phyloP scores from a whole-genome alignment of 768 basidiomycete species.

The Kwoniella sp. region DNA sequence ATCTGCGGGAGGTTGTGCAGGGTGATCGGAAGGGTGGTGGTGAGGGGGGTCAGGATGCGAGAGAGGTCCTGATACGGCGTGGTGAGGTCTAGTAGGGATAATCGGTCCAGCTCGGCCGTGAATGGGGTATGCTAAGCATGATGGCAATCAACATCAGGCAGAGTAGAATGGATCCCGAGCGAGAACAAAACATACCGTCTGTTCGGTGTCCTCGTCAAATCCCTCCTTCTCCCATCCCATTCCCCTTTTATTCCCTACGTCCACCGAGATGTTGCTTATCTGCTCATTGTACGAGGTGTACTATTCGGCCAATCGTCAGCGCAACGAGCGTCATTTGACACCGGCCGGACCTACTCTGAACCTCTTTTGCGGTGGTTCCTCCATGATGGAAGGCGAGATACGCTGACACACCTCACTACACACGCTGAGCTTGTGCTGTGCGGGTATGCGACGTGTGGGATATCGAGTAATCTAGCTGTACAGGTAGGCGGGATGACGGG shows the following conservation, averaged over 20 bases:
- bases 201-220: conserved; percentile 32
- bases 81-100: conserved; percentile 47
- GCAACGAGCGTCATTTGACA: not conserved
- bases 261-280: conserved; percentile 43
- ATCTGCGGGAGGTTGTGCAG: conserved; percentile 43
- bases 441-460: too few species aligned
- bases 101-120: conserved; percentile 42
- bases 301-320: conserved; percentile 9
- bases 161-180: not conserved
- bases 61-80: conserved; percentile 44
- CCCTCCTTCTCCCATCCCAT: conserved; percentile 39
- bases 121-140: conserved; percentile 41
- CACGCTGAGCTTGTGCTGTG: too few species aligned
- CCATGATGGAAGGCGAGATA: too few species aligned
- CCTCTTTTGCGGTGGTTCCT: conserved; percentile 39
- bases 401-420: too few species aligned
- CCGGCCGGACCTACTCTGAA: conserved; percentile 32
- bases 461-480: too few species aligned
- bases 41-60: conserved; percentile 36
- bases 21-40: conserved; percentile 45
- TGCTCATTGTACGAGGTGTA: conserved; percentile 44
- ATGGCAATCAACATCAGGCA: not conserved
- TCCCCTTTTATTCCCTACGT: conserved; percentile 37
- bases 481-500: too few species aligned
- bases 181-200: conserved; percentile 24